Conservation (phyloP, 164 flowering plant species). For the Taxillus chinensis region DNA sequence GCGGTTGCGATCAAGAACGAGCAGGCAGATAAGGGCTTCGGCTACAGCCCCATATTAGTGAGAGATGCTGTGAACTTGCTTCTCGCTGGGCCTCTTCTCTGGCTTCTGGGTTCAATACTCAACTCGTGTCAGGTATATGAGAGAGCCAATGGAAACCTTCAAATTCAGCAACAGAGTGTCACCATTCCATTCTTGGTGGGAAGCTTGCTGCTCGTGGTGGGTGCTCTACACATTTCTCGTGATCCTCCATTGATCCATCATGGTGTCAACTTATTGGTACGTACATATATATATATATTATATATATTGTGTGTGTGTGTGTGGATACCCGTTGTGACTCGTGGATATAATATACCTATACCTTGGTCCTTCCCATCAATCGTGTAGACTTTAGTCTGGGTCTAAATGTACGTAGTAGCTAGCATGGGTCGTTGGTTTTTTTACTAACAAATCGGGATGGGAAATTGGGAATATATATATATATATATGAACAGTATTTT, state of each 20-base stretch:
- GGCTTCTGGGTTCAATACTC: constrained; percentile 77
- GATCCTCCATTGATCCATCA: constrained; percentile 25
- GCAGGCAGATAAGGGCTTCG: constrained; percentile 41
- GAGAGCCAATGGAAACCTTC: constrained; percentile 78
- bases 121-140: constrained; percentile 83
- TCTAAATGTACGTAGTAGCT: too few relatives aligned
- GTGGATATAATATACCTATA: too few relatives aligned
- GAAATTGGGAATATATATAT: too few relatives aligned
- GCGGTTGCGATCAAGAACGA: not conserved
- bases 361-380: too few relatives aligned
- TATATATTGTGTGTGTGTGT: too few relatives aligned
- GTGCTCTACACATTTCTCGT: constrained; percentile 40
- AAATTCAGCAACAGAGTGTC: constrained; percentile 67
- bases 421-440: too few relatives aligned
- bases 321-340: too few relatives aligned
- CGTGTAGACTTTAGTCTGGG: too few relatives aligned
- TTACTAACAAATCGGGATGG: too few relatives aligned
- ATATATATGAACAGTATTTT: too few relatives aligned
- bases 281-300: too few relatives aligned
- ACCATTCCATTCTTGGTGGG: constrained; percentile 69
- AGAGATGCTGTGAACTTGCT: constrained; percentile 55
- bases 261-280: constrained; percentile 47
- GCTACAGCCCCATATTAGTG: constrained; percentile 24
- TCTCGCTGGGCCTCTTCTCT: constrained; percentile 62
- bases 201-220: constrained; percentile 59